phyloP scores from a whole-genome alignment of 2,329 filamentous ascomycete species.

The Monilinia aucupariae region DNA sequence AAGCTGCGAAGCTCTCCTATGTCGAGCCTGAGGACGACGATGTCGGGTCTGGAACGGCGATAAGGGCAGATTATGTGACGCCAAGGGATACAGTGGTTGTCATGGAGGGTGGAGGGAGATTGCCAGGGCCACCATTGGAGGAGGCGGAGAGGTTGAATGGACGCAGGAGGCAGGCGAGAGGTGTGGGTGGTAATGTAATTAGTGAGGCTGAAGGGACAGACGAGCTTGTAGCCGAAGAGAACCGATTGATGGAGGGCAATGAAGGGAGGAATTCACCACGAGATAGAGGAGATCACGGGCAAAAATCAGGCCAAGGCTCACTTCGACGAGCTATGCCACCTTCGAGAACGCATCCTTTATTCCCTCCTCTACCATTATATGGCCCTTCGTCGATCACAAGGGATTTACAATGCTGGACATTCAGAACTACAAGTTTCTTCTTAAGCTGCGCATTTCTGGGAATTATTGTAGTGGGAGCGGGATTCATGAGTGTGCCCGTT shows the following conservation, averaged over 20 bases:
- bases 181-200: constrained; percentile 26
- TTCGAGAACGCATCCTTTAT: constrained; percentile 70
- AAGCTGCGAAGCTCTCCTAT: constrained; percentile 54
- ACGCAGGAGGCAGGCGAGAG: constrained; percentile 47
- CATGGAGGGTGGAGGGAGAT: constrained; percentile 58
- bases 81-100: constrained; percentile 66
- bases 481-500: constrained; percentile 60
- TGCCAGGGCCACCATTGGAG: constrained; percentile 63
- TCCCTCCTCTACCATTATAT: constrained; percentile 78
- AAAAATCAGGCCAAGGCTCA: constrained; percentile 44
- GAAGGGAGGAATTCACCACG: constrained; percentile 11
- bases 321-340: constrained; percentile 51
- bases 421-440: constrained; percentile 64
- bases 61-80: constrained; percentile 61
- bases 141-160: constrained; percentile 68
- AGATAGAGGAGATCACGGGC: constrained; percentile 28
- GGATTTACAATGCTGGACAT: constrained; percentile 58
- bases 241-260: constrained; percentile 10
- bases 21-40: constrained; percentile 30
- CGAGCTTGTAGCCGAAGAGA: constrained; percentile 32
- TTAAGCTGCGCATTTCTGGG: constrained; percentile 73
- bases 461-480: constrained; percentile 68
- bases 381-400: constrained; percentile 65
- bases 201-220: constrained; percentile 37
- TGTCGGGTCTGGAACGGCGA: constrained; percentile 42